Percentiles rank a stretch among this genome's conserved stretches.
phyloP scores from a whole-genome alignment of 116 monocot genomes.

The Posidonia oceanica region DNA sequence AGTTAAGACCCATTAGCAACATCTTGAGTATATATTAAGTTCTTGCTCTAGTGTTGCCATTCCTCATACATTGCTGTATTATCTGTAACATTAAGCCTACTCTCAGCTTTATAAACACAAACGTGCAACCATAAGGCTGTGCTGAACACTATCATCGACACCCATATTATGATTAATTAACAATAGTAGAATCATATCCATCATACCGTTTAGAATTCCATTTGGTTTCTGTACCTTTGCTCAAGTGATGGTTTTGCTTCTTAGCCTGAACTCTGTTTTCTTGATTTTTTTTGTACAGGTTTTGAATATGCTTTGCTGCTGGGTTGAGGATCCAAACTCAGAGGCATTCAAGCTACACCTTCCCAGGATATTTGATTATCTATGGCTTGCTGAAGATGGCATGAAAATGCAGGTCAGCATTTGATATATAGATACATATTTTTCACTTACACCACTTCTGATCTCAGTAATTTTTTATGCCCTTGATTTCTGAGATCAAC shows the following conservation, averaged over 20 bases:
- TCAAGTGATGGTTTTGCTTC: background rate
- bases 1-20: no score
- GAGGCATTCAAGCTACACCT: constrained; percentile 86
- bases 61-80: background rate
- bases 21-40: no score
- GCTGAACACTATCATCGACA: background rate
- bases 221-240: background rate
- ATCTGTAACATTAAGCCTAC: background rate
- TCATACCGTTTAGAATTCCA: no score
- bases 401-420: constrained; percentile 87
- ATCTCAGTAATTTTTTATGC: background rate
- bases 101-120: background rate
- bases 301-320: constrained; percentile 89
- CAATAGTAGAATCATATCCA: no score
- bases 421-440: background rate
- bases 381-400: constrained; percentile 97
- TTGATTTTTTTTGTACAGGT: constrained; percentile 25
- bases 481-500: no score
- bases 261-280: background rate
- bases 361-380: constrained; percentile 64
- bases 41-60: no score
- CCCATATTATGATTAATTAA: no score
- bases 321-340: constrained; percentile 90
- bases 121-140: background rate
- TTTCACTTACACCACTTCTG: background rate